These are phyloP conservation scores for Ophiostoma australiae DNA, from an alignment of 2,329 filamentous ascomycete genomes.

Conservation along the genomic window DNA sequence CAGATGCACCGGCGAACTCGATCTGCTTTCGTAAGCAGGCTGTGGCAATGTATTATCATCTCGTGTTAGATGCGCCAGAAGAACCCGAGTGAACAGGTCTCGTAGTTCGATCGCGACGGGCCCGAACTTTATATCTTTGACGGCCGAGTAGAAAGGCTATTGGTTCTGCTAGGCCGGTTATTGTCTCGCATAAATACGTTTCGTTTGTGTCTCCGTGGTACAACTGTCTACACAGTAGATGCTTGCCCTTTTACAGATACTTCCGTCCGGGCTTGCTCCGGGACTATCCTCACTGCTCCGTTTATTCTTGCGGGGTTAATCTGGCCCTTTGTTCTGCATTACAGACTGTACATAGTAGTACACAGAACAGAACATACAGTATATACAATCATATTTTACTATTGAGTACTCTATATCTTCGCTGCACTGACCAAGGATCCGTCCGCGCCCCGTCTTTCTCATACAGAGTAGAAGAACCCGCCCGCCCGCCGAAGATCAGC, in stretches of 20 bases:
- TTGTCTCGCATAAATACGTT: background rate
- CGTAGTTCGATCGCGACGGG: background rate
- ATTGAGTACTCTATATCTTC: background rate
- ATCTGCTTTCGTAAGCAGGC: background rate
- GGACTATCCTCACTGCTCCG: conserved; percentile 10
- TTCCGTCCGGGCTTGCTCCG: conserved; percentile 12
- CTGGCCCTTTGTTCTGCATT: background rate
- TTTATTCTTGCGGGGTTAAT: conserved; percentile 5
- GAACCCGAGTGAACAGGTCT: background rate
- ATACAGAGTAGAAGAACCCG: conserved; percentile 1
- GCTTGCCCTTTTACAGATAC: conserved; percentile 4
- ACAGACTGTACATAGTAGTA: too few species aligned
- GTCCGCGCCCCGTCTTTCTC: conserved; percentile 1
- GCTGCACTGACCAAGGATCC: background rate
- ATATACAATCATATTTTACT: too few species aligned
- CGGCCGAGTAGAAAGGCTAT: background rate
- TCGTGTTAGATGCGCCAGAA: background rate
- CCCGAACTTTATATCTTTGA: background rate
- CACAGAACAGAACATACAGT: too few species aligned
- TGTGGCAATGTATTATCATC: background rate
- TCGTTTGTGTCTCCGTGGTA: background rate
- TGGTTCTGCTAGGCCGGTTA: background rate
- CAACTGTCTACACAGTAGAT: background rate
- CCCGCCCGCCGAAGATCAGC: background rate
- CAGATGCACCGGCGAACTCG: background rate